Evolutionary conservation across 176 grass and related monocot genomes (phyloP), one percentile per base, ranked within the genome.

Genomic region (Puya raimondii): DNA sequence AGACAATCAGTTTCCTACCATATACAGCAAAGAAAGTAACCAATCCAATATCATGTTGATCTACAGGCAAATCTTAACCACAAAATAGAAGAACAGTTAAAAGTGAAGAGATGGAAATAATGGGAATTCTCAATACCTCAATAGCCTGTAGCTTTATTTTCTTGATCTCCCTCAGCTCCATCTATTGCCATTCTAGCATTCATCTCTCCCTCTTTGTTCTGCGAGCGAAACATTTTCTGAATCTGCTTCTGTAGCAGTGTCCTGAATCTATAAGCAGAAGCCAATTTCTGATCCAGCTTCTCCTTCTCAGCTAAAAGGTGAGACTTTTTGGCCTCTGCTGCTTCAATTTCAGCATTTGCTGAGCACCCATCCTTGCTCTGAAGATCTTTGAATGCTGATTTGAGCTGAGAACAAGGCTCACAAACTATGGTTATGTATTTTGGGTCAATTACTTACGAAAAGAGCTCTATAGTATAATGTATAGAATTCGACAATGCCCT

Each of bases 161-260:
- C 52, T n/a, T 56, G 52, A 7, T 56, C 52, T n/a, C 52, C 16
- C 52, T 56, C 52, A 56, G 52, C 6, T 56, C 33, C 33, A 42
- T 42, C 33, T 42, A 42, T 42, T 42, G 33, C 33, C 33, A 6
- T 42, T 42, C 33, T 42, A 7, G 33, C 6, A 7, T 42, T 42
- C 7, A 42, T 5, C 33, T 56, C 16, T 16, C 12, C 52, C 52
- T 56, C 52, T 56, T 56, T 56, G 16, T 56, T 51, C 63, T 87
- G 78, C 65, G 75, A 78, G 14, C 65, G 51, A 33, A 92, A 79
- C 42, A 72, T 75, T 70, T 83, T 88, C 73, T 97, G 84, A 68
- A 97, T 80, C 71, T 90, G 86, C 77, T 82, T 83, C 81, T 78
- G 82, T 42, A 92, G 88, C 68, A 92, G 53, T n/a, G 47, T 70